Evolutionary conservation across 352 stramenopile species (phyloP).

Genomic region (Pythium scleroteichum): DNA sequence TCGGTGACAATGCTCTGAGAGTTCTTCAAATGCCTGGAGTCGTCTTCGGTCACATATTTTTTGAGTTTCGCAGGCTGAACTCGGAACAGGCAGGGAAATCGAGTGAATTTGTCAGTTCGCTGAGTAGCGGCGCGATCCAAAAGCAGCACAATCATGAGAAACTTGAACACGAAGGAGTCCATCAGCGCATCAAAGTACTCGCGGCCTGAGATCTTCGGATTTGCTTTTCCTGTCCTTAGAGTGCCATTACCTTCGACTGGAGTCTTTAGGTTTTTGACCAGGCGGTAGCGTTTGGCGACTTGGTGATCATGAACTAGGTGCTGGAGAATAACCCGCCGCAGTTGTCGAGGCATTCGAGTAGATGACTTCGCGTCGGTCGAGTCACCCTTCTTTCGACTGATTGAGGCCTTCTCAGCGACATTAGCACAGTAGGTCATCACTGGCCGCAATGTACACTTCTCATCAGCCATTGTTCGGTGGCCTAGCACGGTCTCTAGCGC

Average conservation of each 20-base stretch:
- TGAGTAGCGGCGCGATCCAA: slow-evolving; percentile 86
- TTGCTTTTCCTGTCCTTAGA: slow-evolving; percentile 47
- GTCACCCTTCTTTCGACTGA: slow-evolving; percentile 27
- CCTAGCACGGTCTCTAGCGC: slow-evolving; percentile 88
- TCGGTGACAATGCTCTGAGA: slow-evolving; percentile 90
- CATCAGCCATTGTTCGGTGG: slow-evolving; percentile 47
- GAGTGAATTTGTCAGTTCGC: slow-evolving; percentile 76
- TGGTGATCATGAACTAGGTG: slow-evolving; percentile 65
- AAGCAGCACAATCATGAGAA: slow-evolving; percentile 93
- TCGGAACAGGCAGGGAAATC: slow-evolving; percentile 90
- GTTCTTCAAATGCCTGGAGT: slow-evolving; percentile 81
- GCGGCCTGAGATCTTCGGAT: slow-evolving; percentile 71
- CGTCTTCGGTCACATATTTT: slow-evolving; percentile 10
- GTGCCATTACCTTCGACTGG: slow-evolving; percentile 58
- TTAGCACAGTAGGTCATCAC: slow-evolving; percentile 40
- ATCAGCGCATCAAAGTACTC: slow-evolving; percentile 87
- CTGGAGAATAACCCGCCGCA: slow-evolving; percentile 66
- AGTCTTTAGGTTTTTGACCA: slow-evolving; percentile 74
- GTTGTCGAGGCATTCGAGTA: slow-evolving; percentile 49
- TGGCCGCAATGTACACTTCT: slow-evolving; percentile 54
- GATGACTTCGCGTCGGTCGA: neutral
- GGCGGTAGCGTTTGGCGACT: slow-evolving; percentile 56
- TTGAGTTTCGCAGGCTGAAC: slow-evolving; percentile 29
- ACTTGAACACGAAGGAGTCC: slow-evolving; percentile 87
- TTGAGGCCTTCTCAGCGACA: slow-evolving; percentile 16